Conservation (phyloP, 768 basidiomycete species). For the Suillus tomentosus region DNA sequence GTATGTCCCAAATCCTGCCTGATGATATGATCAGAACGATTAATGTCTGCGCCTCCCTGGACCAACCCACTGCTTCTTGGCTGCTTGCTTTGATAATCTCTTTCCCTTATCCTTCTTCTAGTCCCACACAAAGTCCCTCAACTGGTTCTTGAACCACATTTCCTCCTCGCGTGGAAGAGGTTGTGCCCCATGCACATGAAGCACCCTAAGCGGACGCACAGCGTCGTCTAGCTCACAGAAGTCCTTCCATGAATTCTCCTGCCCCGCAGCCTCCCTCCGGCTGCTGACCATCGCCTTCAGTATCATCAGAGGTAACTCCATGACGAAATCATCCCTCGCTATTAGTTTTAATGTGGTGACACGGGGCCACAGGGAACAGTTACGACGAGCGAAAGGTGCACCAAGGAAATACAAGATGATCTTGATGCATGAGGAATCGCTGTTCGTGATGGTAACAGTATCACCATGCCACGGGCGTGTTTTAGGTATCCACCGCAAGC, state of each 20-base stretch:
- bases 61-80: neutral
- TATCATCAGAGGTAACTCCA: neutral
- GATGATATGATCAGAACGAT: neutral
- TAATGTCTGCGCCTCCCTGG: neutral
- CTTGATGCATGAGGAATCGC: neutral
- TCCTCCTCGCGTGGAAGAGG: neutral
- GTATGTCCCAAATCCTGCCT: neutral
- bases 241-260: neutral
- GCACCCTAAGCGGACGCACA: neutral
- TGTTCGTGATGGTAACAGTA: neutral
- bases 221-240: neutral
- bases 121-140: neutral
- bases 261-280: neutral
- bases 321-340: neutral
- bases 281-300: neutral
- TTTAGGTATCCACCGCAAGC: neutral
- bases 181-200: slow-evolving; percentile 3
- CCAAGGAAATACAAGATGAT: neutral
- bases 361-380: neutral
- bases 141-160: neutral
- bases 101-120: neutral
- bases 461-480: neutral
- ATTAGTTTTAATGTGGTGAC: neutral
- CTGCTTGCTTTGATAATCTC: neutral
- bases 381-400: neutral